Percentiles rank a stretch among this genome's conserved stretches.
Conservation (phyloP, 2,329 filamentous ascomycete genomes). For the Fusarium sp. region DNA sequence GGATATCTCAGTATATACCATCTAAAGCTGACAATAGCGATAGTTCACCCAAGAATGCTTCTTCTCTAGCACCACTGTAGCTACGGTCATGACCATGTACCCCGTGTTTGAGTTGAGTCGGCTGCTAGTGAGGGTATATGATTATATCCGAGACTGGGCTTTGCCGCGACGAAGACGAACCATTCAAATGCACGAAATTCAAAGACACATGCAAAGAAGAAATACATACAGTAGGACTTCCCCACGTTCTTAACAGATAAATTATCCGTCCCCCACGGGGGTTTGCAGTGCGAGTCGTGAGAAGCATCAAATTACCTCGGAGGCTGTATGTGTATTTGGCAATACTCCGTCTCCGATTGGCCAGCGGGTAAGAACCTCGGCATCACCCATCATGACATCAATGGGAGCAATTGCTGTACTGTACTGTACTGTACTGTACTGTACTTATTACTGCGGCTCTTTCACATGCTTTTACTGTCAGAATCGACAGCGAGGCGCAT, state of each 20-base stretch:
- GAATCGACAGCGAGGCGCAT: slow-evolving; percentile 27
- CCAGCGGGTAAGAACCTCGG: slow-evolving; percentile 33
- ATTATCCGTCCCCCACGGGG: slow-evolving; percentile 15
- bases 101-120: not conserved
- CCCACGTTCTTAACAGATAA: slow-evolving; percentile 29
- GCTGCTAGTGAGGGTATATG: not conserved
- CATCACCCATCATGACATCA: slow-evolving; percentile 47
- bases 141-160: not conserved
- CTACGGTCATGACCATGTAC: not conserved
- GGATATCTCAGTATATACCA: not conserved
- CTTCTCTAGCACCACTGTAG: not conserved
- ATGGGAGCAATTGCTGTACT: slow-evolving; percentile 7
- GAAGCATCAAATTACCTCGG: slow-evolving; percentile 29
- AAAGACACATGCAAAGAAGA: slow-evolving; percentile 17
- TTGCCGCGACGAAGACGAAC: not conserved
- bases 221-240: slow-evolving; percentile 3
- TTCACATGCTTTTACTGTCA: slow-evolving; percentile 39
- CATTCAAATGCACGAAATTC: not conserved
- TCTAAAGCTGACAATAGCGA: not conserved
- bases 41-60: not conserved
- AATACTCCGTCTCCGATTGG: slow-evolving; percentile 44
- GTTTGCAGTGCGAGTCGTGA: slow-evolving; percentile 15
- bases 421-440: too few relatives aligned
- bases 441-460: slow-evolving; percentile 10
- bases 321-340: slow-evolving; percentile 32